A percentile compares a stretch with the other conserved stretches of the same genome.
These are phyloP conservation scores for Cucumis cinereus DNA, from an alignment of 306 rosid genomes.

Conservation along the genomic window DNA sequence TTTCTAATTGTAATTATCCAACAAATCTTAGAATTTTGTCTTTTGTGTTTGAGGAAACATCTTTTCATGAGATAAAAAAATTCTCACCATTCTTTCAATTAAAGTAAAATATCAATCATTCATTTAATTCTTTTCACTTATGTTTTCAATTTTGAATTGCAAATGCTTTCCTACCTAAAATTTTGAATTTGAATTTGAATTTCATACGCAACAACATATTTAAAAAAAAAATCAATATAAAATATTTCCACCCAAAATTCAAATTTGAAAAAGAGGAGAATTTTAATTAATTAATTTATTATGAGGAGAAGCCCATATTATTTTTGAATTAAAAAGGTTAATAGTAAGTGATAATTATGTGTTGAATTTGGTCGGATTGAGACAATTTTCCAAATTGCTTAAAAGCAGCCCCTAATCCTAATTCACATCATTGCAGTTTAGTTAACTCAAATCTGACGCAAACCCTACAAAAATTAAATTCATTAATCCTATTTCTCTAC, in stretches of 20 bases:
- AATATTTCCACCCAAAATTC: background rate
- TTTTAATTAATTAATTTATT: too few species aligned
- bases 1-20: constrained; percentile 4
- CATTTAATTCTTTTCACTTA: background rate
- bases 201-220: background rate
- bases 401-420: background rate
- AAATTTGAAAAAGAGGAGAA: too few species aligned
- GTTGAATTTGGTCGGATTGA: background rate
- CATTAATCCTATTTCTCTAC: background rate
- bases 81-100: background rate
- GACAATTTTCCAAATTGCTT: constrained; percentile 9
- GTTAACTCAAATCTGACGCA: background rate
- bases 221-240: background rate
- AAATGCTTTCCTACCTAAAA: background rate
- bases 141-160: background rate
- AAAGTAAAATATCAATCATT: constrained; percentile 7
- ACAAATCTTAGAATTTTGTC: background rate
- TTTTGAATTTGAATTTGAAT: background rate
- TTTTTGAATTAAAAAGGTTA: too few species aligned
- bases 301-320: too few species aligned
- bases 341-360: background rate
- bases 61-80: constrained; percentile 5
- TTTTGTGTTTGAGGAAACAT: constrained; percentile 6
- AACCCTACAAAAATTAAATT: background rate
- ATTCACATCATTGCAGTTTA: background rate